These are phyloP conservation scores for Termitomyces bulborhizus DNA, from an alignment of 768 basidiomycete genomes.

Conservation along the genomic window DNA sequence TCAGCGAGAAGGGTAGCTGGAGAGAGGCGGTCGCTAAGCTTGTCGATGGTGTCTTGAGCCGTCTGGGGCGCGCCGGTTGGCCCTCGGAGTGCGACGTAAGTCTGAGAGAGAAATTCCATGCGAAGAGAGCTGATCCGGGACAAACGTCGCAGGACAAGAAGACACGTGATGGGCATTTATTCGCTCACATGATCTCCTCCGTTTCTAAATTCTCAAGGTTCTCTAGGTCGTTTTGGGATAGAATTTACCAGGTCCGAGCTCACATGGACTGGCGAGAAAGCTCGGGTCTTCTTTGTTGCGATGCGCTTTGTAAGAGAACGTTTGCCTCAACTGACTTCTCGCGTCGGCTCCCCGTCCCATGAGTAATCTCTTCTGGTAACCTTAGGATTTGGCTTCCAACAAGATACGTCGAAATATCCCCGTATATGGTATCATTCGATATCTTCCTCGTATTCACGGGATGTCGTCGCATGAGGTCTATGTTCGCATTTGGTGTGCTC, in stretches of 20 bases:
- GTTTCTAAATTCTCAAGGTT: background rate
- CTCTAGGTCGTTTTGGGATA: background rate
- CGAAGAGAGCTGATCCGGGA: background rate
- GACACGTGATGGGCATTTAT: no score
- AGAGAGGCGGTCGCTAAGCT: conserved; percentile 84
- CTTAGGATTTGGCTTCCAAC: background rate
- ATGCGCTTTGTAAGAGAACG: background rate
- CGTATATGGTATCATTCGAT: background rate
- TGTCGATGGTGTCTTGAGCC: conserved; percentile 77
- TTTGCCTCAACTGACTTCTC: no score
- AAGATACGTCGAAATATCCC: background rate
- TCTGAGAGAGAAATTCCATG: conserved; percentile 86
- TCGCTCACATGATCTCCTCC: no score
- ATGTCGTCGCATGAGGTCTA: background rate
- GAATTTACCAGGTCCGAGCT: background rate
- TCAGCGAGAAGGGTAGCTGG: conserved; percentile 89
- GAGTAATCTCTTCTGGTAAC: background rate
- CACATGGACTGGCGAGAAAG: background rate
- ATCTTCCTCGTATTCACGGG: background rate
- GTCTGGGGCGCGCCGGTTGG: conserved; percentile 82
- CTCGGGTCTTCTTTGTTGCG: background rate
- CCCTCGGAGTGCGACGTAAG: conserved; percentile 80
- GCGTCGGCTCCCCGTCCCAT: background rate
- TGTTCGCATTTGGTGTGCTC: background rate
- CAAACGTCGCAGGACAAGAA: background rate